Evolutionary conservation across 177 flowering plant species (phyloP), one percentile per base, ranked within the genome.

Genomic region (Vitis hybrid): DNA sequence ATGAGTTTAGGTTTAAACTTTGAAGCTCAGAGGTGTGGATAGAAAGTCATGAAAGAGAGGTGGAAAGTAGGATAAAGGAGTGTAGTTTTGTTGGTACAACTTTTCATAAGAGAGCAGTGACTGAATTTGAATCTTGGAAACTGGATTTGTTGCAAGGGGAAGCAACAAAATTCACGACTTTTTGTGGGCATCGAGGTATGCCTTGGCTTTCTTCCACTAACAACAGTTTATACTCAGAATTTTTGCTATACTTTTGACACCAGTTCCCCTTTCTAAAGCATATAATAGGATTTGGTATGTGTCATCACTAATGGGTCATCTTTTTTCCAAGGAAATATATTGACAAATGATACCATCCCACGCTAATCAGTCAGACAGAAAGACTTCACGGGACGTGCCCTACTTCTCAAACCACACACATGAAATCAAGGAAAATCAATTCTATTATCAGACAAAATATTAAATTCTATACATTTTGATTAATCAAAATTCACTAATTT

Each of bases 21-120:
- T 33, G 66, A 48, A 63, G 19, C 4, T 51, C 22, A 60, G 72
- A 61, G 58, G 72, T 68, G 63, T 19, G 33, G 71, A 68, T 39
- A 58, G 14, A 68, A 68, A 60, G 71, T 68, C 56, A 53, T 53
- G 56, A 53, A 16, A 53, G 16, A 53, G 56, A 53, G 56, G 16
- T 12, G 3, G 56, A 53, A 5, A 53, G 56, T 48, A 10, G 14
- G 39, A 51, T 19, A 69, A 52, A 9, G n/a, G 15, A 18, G 6
- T 22, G 9, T 14, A 49, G 14, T 48, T 50, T 53, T 48, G 6
- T 45, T 49, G 19, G 66, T 18, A 45, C 66, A 48, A 49, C 66
- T 63, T 63, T 63, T 63, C 19, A 63, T 45, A 33, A 33, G 55
- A 63, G 53, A 63, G 53, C 11, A 57, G 26, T 16, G 26, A 16